Conservation (phyloP, 371 early-diverging fungal genomes). For the Syncephalastrum monosporum region DNA sequence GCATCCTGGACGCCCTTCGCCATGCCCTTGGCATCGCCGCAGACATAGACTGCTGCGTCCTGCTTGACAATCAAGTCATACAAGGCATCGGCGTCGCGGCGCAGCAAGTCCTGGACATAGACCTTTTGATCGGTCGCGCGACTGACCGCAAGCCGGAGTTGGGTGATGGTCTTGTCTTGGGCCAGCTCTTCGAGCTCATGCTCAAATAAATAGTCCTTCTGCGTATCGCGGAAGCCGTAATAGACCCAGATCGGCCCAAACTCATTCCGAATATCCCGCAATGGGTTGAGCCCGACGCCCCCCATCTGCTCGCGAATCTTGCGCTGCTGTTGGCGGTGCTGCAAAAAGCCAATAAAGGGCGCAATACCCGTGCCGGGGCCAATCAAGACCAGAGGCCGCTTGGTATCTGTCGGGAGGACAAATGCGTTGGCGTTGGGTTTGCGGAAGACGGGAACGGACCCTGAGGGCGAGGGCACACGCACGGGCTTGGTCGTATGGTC, state of each 20-base stretch:
- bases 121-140: conserved; percentile 45
- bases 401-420: conserved; percentile 53
- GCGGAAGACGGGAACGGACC: conserved; percentile 53
- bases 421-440: conserved; percentile 56
- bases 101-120: conserved; percentile 87
- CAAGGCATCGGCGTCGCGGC: conserved; percentile 46
- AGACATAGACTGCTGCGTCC: conserved; percentile 77
- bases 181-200: conserved; percentile 51
- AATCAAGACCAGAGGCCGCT: conserved; percentile 70
- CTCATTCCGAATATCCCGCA: conserved; percentile 24
- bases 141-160: conserved; percentile 61
- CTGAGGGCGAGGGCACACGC: conserved; percentile 16
- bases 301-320: conserved; percentile 40
- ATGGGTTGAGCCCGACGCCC: conserved; percentile 34
- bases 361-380: conserved; percentile 92
- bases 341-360: conserved; percentile 83
- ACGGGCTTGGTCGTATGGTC: conserved; percentile 13
- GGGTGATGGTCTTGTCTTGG: conserved; percentile 53
- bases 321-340: conserved; percentile 57
- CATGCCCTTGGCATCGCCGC: conserved; percentile 91
- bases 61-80: conserved; percentile 59
- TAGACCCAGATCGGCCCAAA: conserved; percentile 64
- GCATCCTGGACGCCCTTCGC: conserved; percentile 82
- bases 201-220: conserved; percentile 67
- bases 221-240: conserved; percentile 71